Conservation (phyloP, 2,329 filamentous ascomycete genomes). For the Pseudogymnoascus verrucosus region DNA sequence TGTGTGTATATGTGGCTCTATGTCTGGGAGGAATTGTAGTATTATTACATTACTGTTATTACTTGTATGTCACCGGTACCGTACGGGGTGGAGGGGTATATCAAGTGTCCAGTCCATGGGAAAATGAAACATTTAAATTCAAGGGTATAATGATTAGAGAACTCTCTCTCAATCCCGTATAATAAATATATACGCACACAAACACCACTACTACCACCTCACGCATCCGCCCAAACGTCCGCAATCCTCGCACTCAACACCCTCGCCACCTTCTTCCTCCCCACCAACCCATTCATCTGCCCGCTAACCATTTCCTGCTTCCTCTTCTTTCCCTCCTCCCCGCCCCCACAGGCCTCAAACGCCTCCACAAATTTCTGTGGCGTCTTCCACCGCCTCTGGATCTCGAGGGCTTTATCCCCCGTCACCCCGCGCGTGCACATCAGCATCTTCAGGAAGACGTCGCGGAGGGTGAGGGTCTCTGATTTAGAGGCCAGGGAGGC, state of each 20-base stretch:
- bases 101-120: not conserved
- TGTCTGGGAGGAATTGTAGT: too few species aligned
- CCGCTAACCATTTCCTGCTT: constrained; percentile 53
- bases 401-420: constrained; percentile 70
- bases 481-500: constrained; percentile 67
- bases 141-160: not conserved
- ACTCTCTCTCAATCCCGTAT: not conserved
- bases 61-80: too few species aligned
- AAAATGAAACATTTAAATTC: not conserved
- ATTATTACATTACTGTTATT: too few species aligned
- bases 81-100: too few species aligned
- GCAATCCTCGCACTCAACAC: constrained; percentile 60
- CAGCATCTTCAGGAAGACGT: constrained; percentile 76
- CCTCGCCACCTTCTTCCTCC: constrained; percentile 60
- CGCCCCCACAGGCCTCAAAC: constrained; percentile 47
- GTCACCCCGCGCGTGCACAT: constrained; percentile 72
- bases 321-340: constrained; percentile 40
- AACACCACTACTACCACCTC: constrained; percentile 21
- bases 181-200: not conserved
- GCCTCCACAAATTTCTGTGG: constrained; percentile 65
- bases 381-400: constrained; percentile 71
- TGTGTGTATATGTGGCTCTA: too few species aligned
- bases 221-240: constrained; percentile 57
- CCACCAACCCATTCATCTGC: constrained; percentile 50
- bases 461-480: constrained; percentile 62